Base-by-base conservation (phyloP, 2,329 filamentous ascomycete species). In the Zasmidium cellare region DNA sequence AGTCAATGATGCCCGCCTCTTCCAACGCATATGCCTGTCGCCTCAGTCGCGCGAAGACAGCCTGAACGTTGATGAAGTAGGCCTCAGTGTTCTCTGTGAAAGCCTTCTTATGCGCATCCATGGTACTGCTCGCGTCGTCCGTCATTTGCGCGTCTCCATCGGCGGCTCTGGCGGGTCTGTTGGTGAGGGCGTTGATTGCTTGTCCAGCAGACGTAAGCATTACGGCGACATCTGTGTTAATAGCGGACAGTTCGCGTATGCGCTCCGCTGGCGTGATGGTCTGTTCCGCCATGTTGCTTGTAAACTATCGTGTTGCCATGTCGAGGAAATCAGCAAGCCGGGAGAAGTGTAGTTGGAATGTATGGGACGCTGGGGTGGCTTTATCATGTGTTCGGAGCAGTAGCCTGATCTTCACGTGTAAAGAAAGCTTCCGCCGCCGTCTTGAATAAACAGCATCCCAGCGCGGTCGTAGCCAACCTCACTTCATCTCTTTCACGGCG, bases 1-100 rank as follows among this genome's bases (percentile, higher is more conserved):
- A 71, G 0, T 78, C 70, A 66, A 96, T 84, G 61, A 96, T 90
- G 44, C 85, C 84, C 0, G 89, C 90, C 74, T 96, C 91, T 72
- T 96, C 90, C 2, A 96, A 79, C 0, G 89, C 90, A 71, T 88
- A 87, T 48, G 92, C 87, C 70, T 92, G 87, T 41, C 88, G 82
- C 60, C 89, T 88, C 53, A 96, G 83, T 47, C 85, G 81, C 11
- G 92, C 88, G 69, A 91, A 87, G 51, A 94, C 84, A 6, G 82
- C 83, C 62, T 91, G 90, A 2, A 97, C 79, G 1, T 87, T 86
- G 0, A 81, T 80, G 64, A 94, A 86, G 73, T 93, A 94, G 7
- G 84, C 80, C 53, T 75, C 71, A 1, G 78, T 77, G 28, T 81
- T 74, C 38, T 75, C 64, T 82, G 82, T 86, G 66, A 86, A 84